Evolutionary conservation across 2,329 filamentous ascomycete genomes (phyloP), one percentile per base, ranked within the genome.

Genomic region (Cordyceps cicadae): DNA sequence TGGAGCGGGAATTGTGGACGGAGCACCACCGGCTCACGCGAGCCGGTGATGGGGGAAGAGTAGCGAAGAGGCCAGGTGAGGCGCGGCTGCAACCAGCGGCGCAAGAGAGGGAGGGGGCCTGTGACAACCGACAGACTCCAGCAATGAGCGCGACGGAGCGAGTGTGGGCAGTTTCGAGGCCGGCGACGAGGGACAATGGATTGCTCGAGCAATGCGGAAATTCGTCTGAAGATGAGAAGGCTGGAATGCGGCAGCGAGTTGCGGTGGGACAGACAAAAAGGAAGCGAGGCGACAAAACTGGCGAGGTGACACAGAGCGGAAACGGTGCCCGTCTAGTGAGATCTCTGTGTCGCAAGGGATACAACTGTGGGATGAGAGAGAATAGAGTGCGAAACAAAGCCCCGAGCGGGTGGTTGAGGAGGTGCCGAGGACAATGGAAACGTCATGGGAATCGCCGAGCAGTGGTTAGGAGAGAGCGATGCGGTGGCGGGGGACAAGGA

Each of bases 1-100:
- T 56, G 43, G 59, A 43, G 43, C 49, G 29, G 34, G 45, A 61
- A 55, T 61, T 61, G 59, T 61, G 52, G 52, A 37, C 52, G 21
- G 46, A 55, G 26, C 59, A 61, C 59, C 59, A 61, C 59, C 59
- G 53, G 46, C 59, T 61, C 59, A 41, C 37, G n/a, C 7, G 59
- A 61, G 59, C 59, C 52, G 59, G 59, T 56, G 59, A 61, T 61
- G 59, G 59, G 59, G 34, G 24, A 46, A 41, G 29, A 5, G 49
- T 41, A 53, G 57, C 57, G 57, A 24, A 24, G 29, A 12, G 39
- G n/a, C 29, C 26, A 17, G 49, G 12, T 7, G 39, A 46, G 56
- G 17, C 39, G 39, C 39, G 5, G 39, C 55, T 59, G 34, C 34
- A 51, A 39, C 55, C 21, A 12, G 48, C 15, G 32, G 29, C 45